Evolutionary conservation across 2,329 filamentous ascomycete species (phyloP).

Genomic region (Penicillium sclerotigenum): DNA sequence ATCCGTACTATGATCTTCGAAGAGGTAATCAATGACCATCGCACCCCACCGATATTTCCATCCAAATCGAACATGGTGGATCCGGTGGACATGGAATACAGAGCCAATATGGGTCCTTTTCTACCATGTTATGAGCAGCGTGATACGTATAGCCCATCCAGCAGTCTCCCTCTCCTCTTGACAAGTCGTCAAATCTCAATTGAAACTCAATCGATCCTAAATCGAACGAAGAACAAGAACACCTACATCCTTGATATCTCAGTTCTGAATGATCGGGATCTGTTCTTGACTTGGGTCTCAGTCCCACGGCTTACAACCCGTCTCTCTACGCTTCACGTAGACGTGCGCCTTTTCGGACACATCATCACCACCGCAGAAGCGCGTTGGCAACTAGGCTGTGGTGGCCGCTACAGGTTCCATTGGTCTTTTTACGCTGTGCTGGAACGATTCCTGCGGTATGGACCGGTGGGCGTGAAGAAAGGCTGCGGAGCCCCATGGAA

Average conservation of each 20-base stretch:
- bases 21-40: neutral
- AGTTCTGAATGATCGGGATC: neutral
- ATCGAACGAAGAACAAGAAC: neutral
- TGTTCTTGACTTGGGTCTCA: neutral
- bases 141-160: neutral
- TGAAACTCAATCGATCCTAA: neutral
- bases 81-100: neutral
- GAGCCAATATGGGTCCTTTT: rapidly evolving
- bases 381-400: neutral
- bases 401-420: neutral
- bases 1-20: neutral
- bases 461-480: neutral
- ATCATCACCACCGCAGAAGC: neutral
- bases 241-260: neutral
- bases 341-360: neutral
- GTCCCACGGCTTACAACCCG: neutral
- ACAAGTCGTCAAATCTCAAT: neutral
- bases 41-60: neutral
- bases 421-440: neutral
- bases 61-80: neutral
- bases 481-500: no score
- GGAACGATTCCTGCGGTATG: neutral
- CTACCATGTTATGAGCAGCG: neutral
- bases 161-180: neutral
- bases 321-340: neutral